Base-by-base conservation (phyloP, 75 land plant species). In the Ceratopteris richardii region DNA sequence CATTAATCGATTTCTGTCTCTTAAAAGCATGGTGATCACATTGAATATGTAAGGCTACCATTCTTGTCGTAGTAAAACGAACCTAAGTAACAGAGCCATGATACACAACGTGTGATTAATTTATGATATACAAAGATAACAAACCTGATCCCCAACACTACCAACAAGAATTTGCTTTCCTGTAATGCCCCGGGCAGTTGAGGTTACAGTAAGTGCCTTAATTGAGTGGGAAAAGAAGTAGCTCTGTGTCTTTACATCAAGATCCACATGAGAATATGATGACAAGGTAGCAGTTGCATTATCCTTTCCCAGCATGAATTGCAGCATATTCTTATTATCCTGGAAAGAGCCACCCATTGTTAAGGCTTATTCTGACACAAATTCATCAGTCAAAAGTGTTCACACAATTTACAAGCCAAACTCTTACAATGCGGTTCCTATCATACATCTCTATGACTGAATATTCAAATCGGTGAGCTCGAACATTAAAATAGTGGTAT, bases 401-500 rank as follows among this genome's bases (percentile, higher is more conserved):
- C 7, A 33, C 3, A 33, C 37, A 33, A 33, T 33, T 3, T 4
- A 33, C 3, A 4, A 3, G 3, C 9, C 37, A 33, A 33, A 33
- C 7, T 33, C 48, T 50, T 82, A 95, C 99, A 69, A 84, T 79
- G 17, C 95, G 86, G 61, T 92, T 79, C 64, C 81, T 82, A 66
- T 95, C 99, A 72, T 89, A 95, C 14, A 90, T 79, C 63, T 95
- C 99, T 61, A 90, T 66, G 16, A 90, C 96, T 46, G 96, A 90
- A 85, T 90, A 90, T 63, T 95, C 90, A 53, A 91, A 83, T 66
- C 99, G 78, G 58, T 90, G 86, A 29, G 84, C 87, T 57, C 78
- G 78, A 25, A 95, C 72, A 73, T 90, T 95, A 70, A 95, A 95
- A 76, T 95, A 95, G 75, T 90, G 95, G 71, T 95, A 95, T 41